Conservation (phyloP, 2,329 filamentous ascomycete species). For the Penicillium sp. region DNA sequence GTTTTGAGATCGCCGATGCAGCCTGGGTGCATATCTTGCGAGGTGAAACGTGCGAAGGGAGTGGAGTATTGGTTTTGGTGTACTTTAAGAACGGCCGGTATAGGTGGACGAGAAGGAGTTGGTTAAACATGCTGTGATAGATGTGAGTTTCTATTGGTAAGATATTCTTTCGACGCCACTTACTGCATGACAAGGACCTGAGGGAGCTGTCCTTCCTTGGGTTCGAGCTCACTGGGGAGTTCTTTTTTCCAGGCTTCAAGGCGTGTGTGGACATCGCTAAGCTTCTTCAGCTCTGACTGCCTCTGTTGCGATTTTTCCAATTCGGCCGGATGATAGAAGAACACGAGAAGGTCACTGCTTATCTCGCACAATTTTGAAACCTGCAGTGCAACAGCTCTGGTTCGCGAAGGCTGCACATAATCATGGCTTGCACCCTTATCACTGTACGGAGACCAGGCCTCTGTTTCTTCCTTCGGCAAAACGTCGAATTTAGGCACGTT, state of each 20-base stretch:
- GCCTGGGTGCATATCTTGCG: slow-evolving; percentile 88
- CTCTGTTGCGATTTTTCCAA: slow-evolving; percentile 66
- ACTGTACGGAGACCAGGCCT: slow-evolving; percentile 83
- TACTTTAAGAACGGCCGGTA: slow-evolving; percentile 96
- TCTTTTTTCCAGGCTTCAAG: slow-evolving; percentile 86
- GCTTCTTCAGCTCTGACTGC: slow-evolving; percentile 81
- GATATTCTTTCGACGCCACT: slow-evolving; percentile 37
- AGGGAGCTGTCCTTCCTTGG: slow-evolving; percentile 83
- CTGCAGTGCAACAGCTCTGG: slow-evolving; percentile 76
- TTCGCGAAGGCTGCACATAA: slow-evolving; percentile 75
- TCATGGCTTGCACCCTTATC: slow-evolving; percentile 74
- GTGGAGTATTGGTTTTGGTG: slow-evolving; percentile 72
- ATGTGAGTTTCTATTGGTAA: slow-evolving; percentile 16
- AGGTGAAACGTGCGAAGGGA: slow-evolving; percentile 84
- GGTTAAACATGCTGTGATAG: slow-evolving; percentile 83
- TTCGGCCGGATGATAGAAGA: slow-evolving; percentile 81
- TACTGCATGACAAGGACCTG: slow-evolving; percentile 85
- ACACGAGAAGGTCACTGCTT: slow-evolving; percentile 81
- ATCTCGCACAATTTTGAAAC: slow-evolving; percentile 86
- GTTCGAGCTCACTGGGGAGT: slow-evolving; percentile 80
- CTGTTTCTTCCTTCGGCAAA: slow-evolving; percentile 82
- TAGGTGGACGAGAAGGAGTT: slow-evolving; percentile 90
- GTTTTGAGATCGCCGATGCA: slow-evolving; percentile 83
- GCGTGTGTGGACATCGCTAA: slow-evolving; percentile 86
- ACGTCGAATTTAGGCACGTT: slow-evolving; percentile 88